phyloP scores from a whole-genome alignment of 1,284 basidiomycete species.

The Vanrija pseudolonga region DNA sequence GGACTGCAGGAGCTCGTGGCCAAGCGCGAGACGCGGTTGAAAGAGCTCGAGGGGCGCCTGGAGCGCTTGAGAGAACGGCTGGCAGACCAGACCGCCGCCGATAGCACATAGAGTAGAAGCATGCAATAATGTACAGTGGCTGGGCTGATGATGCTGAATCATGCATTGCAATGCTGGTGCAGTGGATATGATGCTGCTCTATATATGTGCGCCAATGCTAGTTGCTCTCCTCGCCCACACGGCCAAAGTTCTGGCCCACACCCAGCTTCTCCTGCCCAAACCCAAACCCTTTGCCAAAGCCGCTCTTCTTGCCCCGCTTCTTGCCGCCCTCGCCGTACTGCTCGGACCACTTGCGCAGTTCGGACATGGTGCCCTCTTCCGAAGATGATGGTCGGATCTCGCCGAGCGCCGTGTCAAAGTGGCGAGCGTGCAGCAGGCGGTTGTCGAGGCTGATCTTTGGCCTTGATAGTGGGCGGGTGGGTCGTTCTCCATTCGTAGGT shows the following conservation, averaged over 20 bases:
- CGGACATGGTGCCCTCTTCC: conserved; percentile 73
- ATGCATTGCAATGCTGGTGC: too few relatives aligned
- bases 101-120: too few relatives aligned
- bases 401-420: conserved; percentile 75
- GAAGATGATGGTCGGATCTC: conserved; percentile 84
- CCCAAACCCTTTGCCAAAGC: conserved; percentile 51
- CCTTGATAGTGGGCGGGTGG: not conserved
- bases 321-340: conserved; percentile 70
- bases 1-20: conserved; percentile 54
- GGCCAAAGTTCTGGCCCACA: too few relatives aligned
- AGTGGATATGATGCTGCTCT: too few relatives aligned
- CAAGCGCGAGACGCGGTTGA: conserved; percentile 52
- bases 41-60: conserved; percentile 52
- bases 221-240: too few relatives aligned
- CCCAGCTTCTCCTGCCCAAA: conserved; percentile 34
- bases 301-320: conserved; percentile 42
- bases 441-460: not conserved
- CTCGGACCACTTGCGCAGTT: conserved; percentile 78
- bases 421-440: conserved; percentile 46
- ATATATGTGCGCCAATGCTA: too few relatives aligned
- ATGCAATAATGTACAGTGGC: too few relatives aligned
- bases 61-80: not conserved
- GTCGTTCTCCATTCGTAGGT: not conserved
- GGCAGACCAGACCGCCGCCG: too few relatives aligned
- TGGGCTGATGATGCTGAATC: too few relatives aligned